These are phyloP conservation scores for Tubosaeta sp. DNA, from an alignment of 768 basidiomycete genomes.

Conservation along the genomic window DNA sequence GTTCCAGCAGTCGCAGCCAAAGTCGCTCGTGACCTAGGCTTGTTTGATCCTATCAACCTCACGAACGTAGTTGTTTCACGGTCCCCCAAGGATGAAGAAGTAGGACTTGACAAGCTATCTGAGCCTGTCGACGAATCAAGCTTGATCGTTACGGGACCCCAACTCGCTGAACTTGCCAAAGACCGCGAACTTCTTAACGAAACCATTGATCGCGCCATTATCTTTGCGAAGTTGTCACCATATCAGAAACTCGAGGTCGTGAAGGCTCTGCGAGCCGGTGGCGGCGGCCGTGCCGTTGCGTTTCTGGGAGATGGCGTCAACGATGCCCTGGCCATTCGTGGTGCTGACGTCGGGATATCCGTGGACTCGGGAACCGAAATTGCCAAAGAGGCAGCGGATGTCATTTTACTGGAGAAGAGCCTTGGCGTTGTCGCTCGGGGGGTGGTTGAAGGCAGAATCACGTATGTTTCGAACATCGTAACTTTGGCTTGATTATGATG, in stretches of 20 bases:
- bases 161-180: slow-evolving; percentile 27
- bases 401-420: slow-evolving; percentile 35
- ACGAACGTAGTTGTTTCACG: neutral
- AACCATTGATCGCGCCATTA: slow-evolving; percentile 29
- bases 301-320: slow-evolving; percentile 32
- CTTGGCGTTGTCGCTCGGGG: slow-evolving; percentile 32
- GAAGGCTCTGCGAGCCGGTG: slow-evolving; percentile 26
- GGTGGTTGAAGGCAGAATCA: slow-evolving; percentile 31
- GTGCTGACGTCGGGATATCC: slow-evolving; percentile 32
- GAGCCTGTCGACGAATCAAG: slow-evolving; percentile 16
- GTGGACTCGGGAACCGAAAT: slow-evolving; percentile 33
- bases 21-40: slow-evolving; percentile 35
- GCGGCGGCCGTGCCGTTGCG: slow-evolving; percentile 27
- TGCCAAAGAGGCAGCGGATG: slow-evolving; percentile 36
- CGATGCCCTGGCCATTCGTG: slow-evolving; percentile 30
- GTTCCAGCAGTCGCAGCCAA: slow-evolving; percentile 34
- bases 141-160: slow-evolving; percentile 28
- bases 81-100: slow-evolving; percentile 26
- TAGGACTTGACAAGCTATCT: slow-evolving; percentile 3
- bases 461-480: slow-evolving; percentile 18
- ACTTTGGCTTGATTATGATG: neutral
- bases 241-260: slow-evolving; percentile 33
- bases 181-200: slow-evolving; percentile 23
- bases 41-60: slow-evolving; percentile 23
- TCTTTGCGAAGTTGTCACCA: slow-evolving; percentile 31